Percentiles rank a stretch among this genome's conserved stretches.
These are phyloP conservation scores for Ogataea ganodermae DNA, from an alignment of 805 yeast genomes.

Conservation along the genomic window DNA sequence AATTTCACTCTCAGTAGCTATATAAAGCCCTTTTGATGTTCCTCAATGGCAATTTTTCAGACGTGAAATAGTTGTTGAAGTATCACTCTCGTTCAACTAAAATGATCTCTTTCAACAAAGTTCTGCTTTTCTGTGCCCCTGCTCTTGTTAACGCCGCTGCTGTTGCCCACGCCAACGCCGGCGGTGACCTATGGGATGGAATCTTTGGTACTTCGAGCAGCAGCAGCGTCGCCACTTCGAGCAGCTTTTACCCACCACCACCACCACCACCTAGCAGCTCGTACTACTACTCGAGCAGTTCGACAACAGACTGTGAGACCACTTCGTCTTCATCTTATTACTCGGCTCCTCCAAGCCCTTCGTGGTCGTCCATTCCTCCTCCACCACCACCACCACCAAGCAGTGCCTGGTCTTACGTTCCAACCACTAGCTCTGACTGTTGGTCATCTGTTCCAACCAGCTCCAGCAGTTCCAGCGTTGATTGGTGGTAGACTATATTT, in stretches of 20 bases:
- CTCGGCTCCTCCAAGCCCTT: too few species aligned
- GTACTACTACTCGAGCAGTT: background rate
- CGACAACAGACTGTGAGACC: background rate
- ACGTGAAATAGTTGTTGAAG: background rate
- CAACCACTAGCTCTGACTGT: background rate
- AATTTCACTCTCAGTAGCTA: background rate
- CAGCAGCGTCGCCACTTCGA: conserved; percentile 11
- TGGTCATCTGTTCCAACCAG: conserved; percentile 1
- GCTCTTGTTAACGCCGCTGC: conserved; percentile 16
- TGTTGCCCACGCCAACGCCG: conserved; percentile 17
- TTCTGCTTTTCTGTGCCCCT: conserved; percentile 13
- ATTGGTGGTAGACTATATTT: background rate
- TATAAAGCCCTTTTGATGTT: background rate
- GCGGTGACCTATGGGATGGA: conserved; percentile 13
- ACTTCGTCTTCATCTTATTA: background rate
- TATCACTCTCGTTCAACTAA: conserved; percentile 3
- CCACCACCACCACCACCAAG: background rate
- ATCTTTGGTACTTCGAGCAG: conserved; percentile 14
- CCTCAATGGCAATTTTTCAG: background rate
- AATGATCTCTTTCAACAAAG: conserved; percentile 21
- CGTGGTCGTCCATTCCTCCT: background rate
- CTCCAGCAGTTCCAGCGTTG: background rate
- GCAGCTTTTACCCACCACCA: conserved; percentile 5
- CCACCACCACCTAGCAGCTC: conserved; percentile 1
- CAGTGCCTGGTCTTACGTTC: background rate